Evolutionary conservation across 2,329 filamentous ascomycete species (phyloP), one percentile per base, ranked within the genome.

Genomic region (Penicillium sp.): DNA sequence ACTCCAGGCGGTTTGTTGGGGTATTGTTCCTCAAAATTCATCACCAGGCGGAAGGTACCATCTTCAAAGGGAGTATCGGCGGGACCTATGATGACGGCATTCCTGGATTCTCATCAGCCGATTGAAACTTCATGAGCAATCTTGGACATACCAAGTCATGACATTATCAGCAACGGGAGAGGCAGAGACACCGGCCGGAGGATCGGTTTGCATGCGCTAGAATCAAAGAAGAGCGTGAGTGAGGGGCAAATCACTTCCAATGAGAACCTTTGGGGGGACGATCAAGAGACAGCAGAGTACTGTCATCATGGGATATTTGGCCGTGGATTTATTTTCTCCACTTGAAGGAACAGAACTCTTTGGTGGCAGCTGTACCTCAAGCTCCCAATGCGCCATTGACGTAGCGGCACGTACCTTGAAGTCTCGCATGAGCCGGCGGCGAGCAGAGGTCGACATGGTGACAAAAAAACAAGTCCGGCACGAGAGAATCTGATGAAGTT

Each of bases 21-120:
- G 57, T 98, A 98, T 59, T 95, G 89, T 66, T 98, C 92, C 62
- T 96, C 92, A 55, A 98, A 98, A 61, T 95, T 88, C 90, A 98
- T 96, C 35, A 96, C 89, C 8, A 98, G 81, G 51, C 90, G 77
- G 65, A 98, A 98, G 14, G 92, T 98, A 47, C 92, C 92, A 65
- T 98, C 92, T 68, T 98, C 92, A 59, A 96, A 98, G 1, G 92
- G 90, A 1, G 92, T 98, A 59, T 98, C 92, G 43, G 87, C 87
- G 26, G 90, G 90, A 7, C 90, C 90, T 55, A 98, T 96, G 47
- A 98, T 98, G 47, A 96, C 90, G 38, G 90, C 90, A 62, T 98
- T 98, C 90, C 90, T 95, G 54, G 27, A 40, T 37, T 26, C 20
- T 12, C 13, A 44, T 45, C 32, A 50, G 48, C 14, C n/a, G 7